A percentile compares a stretch with the other conserved stretches of the same genome.
phyloP scores from a whole-genome alignment of 768 basidiomycete genomes.

The Trametes cingulata region DNA sequence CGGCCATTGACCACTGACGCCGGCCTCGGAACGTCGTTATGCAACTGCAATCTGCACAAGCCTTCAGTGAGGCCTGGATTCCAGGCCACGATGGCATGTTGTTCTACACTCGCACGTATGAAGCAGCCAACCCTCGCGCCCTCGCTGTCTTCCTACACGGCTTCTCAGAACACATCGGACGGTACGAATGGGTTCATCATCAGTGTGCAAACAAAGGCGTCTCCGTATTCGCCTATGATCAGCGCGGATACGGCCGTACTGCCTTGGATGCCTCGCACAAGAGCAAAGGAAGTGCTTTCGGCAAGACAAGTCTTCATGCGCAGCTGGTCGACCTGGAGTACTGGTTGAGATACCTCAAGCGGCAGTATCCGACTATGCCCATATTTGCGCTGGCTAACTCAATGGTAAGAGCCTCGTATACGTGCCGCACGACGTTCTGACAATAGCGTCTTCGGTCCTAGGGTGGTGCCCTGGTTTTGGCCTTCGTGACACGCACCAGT shows the following conservation, averaged over 20 bases:
- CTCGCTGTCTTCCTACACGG: constrained; percentile 70
- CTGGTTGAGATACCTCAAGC: constrained; percentile 53
- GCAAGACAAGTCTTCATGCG: constrained; percentile 56
- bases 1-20: too few relatives aligned
- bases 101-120: constrained; percentile 72
- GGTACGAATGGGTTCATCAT: constrained; percentile 65
- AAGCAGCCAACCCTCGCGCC: constrained; percentile 45
- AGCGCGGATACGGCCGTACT: constrained; percentile 76
- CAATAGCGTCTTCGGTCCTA: not conserved
- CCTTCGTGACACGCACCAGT: not conserved
- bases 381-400: constrained; percentile 74
- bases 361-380: constrained; percentile 46
- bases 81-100: constrained; percentile 54
- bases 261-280: constrained; percentile 55
- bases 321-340: constrained; percentile 68
- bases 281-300: constrained; percentile 57
- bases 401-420: constrained; percentile 48
- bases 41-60: too few relatives aligned
- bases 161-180: constrained; percentile 68
- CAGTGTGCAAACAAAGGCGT: constrained; percentile 52
- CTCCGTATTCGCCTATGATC: constrained; percentile 69
- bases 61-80: constrained; percentile 53
- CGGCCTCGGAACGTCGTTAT: too few relatives aligned
- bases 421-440: too few relatives aligned
- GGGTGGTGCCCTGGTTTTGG: not conserved